phyloP scores from a whole-genome alignment of 2,329 filamentous ascomycete species.

The Drechmeria coniospora region DNA sequence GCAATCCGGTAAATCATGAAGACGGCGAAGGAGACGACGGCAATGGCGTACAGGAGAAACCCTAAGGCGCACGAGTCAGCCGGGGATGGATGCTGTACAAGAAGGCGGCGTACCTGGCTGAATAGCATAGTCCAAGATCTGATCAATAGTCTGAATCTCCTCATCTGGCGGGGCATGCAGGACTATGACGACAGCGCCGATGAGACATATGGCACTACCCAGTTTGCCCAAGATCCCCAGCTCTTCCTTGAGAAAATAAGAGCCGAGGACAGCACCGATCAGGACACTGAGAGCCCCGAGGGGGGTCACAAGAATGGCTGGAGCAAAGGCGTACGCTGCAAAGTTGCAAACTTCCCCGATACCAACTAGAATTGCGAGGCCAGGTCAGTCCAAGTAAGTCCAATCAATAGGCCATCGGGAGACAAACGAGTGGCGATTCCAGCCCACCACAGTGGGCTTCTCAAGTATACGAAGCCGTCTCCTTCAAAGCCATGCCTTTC shows the following conservation, averaged over 20 bases:
- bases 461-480: conserved; percentile 86
- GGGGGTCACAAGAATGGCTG: conserved; percentile 94
- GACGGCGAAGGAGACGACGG: conserved; percentile 68
- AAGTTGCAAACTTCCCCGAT: conserved; percentile 94
- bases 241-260: conserved; percentile 85
- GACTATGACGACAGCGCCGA: conserved; percentile 94
- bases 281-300: conserved; percentile 86
- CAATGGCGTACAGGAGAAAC: conserved; percentile 73
- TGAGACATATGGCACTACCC: conserved; percentile 88
- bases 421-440: conserved; percentile 74
- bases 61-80: conserved; percentile 33
- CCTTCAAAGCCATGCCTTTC: conserved; percentile 92
- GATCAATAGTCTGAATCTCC: conserved; percentile 78
- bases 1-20: conserved; percentile 96
- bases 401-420: background rate
- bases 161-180: conserved; percentile 91
- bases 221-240: conserved; percentile 84
- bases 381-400: conserved; percentile 6
- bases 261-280: conserved; percentile 85
- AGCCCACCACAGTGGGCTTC: conserved; percentile 94
- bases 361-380: conserved; percentile 47
- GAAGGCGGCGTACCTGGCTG: conserved; percentile 54
- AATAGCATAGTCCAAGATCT: conserved; percentile 81
- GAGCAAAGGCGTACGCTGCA: conserved; percentile 93
- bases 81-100: background rate